These are phyloP conservation scores for Sclerotinia trifoliorum DNA, from an alignment of 2,329 filamentous ascomycete genomes.

Conservation along the genomic window DNA sequence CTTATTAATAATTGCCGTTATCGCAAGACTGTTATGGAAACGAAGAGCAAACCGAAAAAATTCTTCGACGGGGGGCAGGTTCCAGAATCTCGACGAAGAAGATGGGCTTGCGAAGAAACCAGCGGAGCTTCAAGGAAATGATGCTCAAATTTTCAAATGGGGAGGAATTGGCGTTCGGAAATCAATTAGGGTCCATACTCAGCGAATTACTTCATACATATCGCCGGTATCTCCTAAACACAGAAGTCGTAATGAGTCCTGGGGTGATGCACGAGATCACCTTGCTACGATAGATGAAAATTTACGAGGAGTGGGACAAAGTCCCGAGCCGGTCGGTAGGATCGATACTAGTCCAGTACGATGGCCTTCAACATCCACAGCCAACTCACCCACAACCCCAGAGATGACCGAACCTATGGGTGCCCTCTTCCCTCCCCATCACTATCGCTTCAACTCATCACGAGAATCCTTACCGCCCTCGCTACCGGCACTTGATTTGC, in stretches of 20 bases:
- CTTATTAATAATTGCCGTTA: conserved; percentile 12
- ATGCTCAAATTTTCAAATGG: conserved; percentile 17
- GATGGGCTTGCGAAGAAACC: not conserved
- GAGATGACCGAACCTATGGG: not conserved
- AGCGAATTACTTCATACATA: conserved; percentile 15
- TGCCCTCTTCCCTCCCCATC: conserved; percentile 1
- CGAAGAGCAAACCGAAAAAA: not conserved
- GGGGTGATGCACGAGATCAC: conserved; percentile 13
- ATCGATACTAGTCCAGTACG: conserved; percentile 1
- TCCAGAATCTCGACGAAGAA: conserved; percentile 19
- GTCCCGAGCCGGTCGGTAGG: not conserved
- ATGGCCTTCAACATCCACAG: conserved; percentile 12
- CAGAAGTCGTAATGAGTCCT: not conserved
- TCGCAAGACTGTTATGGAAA: conserved; percentile 2
- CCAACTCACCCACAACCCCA: conserved; percentile 10
- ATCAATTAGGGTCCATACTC: conserved; percentile 3
- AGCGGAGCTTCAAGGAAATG: conserved; percentile 15
- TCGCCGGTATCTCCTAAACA: not conserved
- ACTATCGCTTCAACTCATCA: not conserved
- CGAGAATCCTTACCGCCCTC: conserved; percentile 7
- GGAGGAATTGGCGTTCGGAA: conserved; percentile 17
- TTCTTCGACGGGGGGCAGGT: not conserved
- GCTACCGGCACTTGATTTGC: conserved; percentile 9
- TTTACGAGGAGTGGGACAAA: not conserved
- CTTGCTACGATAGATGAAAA: conserved; percentile 6